Evolutionary conservation across 495 filamentous ascomycete species (phyloP).

Genomic region (Tuber magnatum): DNA sequence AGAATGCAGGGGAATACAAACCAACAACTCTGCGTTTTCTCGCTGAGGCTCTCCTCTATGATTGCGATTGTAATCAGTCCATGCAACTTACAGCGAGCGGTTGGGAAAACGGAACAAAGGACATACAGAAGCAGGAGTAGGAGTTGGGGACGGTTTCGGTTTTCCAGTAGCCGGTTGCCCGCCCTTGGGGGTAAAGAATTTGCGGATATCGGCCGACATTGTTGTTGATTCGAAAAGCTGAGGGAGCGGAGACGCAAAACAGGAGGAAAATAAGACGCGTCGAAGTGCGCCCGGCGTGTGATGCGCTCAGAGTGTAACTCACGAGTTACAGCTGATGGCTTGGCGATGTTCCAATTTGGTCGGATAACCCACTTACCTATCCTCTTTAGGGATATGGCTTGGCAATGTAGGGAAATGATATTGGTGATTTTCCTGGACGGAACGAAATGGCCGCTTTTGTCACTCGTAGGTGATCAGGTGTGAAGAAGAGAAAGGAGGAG

Average conservation of each 20-base stretch:
- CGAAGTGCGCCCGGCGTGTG: neutral
- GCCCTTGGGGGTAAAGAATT: conserved; percentile 65
- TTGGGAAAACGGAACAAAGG: conserved; percentile 4
- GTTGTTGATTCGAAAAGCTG: neutral
- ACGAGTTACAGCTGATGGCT: neutral
- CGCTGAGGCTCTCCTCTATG: conserved; percentile 27
- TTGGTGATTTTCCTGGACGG: neutral
- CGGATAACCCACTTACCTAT: neutral
- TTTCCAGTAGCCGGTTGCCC: conserved; percentile 44
- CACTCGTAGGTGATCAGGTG: neutral
- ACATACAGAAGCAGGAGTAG: conserved; percentile 27
- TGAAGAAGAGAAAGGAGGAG: neutral
- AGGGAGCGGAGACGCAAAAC: neutral
- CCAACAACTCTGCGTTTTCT: conserved; percentile 39
- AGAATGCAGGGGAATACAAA: conserved; percentile 13
- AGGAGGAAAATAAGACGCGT: neutral
- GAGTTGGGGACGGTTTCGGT: conserved; percentile 17
- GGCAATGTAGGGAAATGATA: neutral
- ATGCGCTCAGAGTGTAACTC: neutral
- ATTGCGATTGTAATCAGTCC: conserved; percentile 8
- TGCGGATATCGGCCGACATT: conserved; percentile 74
- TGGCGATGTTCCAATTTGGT: neutral
- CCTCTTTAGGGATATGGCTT: neutral
- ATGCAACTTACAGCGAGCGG: neutral
- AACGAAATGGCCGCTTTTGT: neutral